Percentiles rank a stretch among this genome's conserved stretches.
Conservation (phyloP, 108 stramenopile genomes). For the Cyclotella atomus region DNA sequence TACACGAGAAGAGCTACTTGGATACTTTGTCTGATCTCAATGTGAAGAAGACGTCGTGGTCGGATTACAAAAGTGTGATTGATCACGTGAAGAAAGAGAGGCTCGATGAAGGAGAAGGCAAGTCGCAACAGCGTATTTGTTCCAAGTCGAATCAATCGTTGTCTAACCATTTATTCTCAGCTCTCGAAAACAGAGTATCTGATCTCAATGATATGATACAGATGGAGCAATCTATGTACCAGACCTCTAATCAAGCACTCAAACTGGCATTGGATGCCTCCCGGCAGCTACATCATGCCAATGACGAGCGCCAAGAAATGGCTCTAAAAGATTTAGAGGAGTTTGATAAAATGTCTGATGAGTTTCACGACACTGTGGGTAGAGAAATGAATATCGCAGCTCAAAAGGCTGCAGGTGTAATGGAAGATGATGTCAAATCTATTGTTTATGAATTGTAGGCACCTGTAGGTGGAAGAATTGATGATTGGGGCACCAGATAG, state of each 20-base stretch:
- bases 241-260: constrained; percentile 36
- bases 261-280: constrained; percentile 31
- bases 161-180: background rate
- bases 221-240: constrained; percentile 41
- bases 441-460: constrained; percentile 9
- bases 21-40: constrained; percentile 2
- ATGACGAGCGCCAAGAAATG: no score
- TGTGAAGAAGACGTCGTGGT: constrained; percentile 24
- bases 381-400: constrained; percentile 5
- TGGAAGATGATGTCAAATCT: background rate
- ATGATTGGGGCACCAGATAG: no score
- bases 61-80: constrained; percentile 24
- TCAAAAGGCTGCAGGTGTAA: background rate
- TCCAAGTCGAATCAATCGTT: no score
- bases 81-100: constrained; percentile 13
- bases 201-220: constrained; percentile 22
- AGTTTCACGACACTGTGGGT: constrained; percentile 20
- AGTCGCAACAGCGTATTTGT: background rate
- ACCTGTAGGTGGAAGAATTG: background rate
- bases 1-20: constrained; percentile 1
- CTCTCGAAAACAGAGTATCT: constrained; percentile 23
- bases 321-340: constrained; percentile 26
- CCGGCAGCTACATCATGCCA: background rate
- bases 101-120: constrained; percentile 19
- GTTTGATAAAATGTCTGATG: constrained; percentile 32